Percentiles rank a stretch among this genome's conserved stretches.
Evolutionary conservation across 805 yeast species (phyloP).

Genomic region (Sugiyamaella valdiviana): DNA sequence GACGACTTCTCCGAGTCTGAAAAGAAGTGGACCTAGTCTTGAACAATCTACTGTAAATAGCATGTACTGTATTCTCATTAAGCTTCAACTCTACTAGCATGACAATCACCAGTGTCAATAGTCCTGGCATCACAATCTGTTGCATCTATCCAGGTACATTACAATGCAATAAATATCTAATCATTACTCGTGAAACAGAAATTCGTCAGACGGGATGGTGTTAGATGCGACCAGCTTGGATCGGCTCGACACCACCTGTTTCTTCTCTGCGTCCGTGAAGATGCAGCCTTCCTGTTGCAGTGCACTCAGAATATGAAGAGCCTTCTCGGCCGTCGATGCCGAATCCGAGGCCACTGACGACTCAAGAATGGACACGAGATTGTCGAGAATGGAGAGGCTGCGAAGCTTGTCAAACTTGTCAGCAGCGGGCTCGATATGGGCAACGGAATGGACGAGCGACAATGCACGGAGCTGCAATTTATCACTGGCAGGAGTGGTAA

Average conservation of each 20-base stretch:
- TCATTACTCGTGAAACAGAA: conserved; percentile 5
- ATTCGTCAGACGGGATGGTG: conserved; percentile 11
- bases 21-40: conserved; percentile 19
- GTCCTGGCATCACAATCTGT: no score
- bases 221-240: conserved; percentile 7
- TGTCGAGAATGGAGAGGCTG: conserved; percentile 10
- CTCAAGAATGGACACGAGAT: conserved; percentile 13
- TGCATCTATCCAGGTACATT: no score
- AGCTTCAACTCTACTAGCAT: no score
- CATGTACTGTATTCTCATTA: no score
- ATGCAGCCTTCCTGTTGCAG: conserved; percentile 14
- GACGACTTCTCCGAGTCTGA: conserved; percentile 25
- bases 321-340: conserved; percentile 28
- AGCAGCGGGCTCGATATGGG: conserved; percentile 21
- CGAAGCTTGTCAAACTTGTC: conserved; percentile 14
- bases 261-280: conserved; percentile 14
- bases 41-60: conserved; percentile 3
- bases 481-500: conserved; percentile 1
- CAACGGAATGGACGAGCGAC: conserved; percentile 18
- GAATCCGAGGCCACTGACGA: conserved; percentile 15
- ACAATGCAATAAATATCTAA: conserved; percentile 1
- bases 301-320: conserved; percentile 23
- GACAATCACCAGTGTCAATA: no score
- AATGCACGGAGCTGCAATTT: conserved; percentile 16
- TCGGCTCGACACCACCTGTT: conserved; percentile 5